Evolutionary conservation across 176 grass and related monocot genomes (phyloP), one percentile per base, ranked within the genome.

Genomic region (Triticum urartu): DNA sequence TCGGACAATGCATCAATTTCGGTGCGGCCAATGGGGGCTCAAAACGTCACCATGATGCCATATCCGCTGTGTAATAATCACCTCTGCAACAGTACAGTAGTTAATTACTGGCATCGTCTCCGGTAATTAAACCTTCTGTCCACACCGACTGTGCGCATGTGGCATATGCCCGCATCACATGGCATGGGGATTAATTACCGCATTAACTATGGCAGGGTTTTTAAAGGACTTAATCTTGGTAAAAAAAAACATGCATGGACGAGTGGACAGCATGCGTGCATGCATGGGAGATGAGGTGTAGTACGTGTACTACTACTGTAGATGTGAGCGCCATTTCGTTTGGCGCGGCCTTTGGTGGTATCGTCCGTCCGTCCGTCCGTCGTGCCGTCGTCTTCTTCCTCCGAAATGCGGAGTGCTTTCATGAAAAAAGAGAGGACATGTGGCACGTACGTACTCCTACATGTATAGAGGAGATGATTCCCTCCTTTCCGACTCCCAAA

Each of bases 121-220:
- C 6, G 64, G 73, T 52, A 54, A 52, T 76, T 76, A 76, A 52
- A 3, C 73, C 45, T 0, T 20, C 24, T 20, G 12, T 48, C 6
- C 3, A 54, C 5, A 54, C 47, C 47, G 13, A 48, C 50, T 58
- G 18, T 14, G 24, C 1, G 72, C 72, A 52, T 75, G 25, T 30
- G 42, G 45, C 59, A 62, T 62, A 62, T 77, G 26, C 47, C 11
- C 4, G 45, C 9, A 48, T 5, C 2, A 26, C 45, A 52, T 52
- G 0, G 14, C 50, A 77, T 77, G 28, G 74, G 74, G 74, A 77
- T 77, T 56, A 56, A 77, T 77, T 77, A 77, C 73, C 45, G 26
- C 25, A 76, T 52, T 54, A 76, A 76, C 45, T 76, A 76, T 52
- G 0, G 72, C 1, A 24, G n/a, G 59, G 1, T 8, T 58, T 0